A percentile compares a stretch with the other conserved stretches of the same genome.
phyloP scores from a whole-genome alignment of 1,139 yeast species.

The Blastobotrys ciferrii region DNA sequence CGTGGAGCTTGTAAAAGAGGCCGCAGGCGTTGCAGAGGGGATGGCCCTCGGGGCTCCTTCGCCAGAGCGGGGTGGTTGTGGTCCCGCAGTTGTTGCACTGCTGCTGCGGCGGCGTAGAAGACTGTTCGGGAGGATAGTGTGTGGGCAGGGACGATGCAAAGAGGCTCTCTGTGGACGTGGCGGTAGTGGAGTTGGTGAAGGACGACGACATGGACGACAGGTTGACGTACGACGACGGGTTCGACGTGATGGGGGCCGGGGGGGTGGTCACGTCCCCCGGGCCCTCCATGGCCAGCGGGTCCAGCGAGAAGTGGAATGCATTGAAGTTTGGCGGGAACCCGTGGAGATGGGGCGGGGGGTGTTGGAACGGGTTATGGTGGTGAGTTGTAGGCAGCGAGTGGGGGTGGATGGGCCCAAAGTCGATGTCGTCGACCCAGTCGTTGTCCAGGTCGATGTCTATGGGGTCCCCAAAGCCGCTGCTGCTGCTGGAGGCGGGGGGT shows the following conservation, averaged over 20 bases:
- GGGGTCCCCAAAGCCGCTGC: neutral
- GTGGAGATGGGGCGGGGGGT: neutral
- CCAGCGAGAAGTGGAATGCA: conserved; percentile 34
- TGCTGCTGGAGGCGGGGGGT: neutral
- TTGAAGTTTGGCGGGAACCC: neutral
- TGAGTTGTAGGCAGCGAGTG: too few species aligned
- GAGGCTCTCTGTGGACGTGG: neutral
- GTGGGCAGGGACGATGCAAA: conserved; percentile 5
- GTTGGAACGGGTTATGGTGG: too few species aligned
- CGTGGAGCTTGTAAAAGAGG: conserved; percentile 82
- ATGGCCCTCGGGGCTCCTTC: conserved; percentile 88
- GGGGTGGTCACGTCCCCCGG: conserved; percentile 24
- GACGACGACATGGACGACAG: conserved; percentile 2
- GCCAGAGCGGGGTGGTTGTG: conserved; percentile 91
- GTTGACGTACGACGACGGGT: conserved; percentile 2
- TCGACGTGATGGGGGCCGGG: neutral
- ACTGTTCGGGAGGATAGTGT: neutral
- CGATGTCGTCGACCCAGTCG: neutral
- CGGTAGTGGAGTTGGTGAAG: neutral
- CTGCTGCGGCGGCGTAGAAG: neutral
- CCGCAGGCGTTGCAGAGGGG: conserved; percentile 97
- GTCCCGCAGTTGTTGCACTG: conserved; percentile 86
- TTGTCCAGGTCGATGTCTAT: neutral
- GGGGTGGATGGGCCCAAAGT: neutral
- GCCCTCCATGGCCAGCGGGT: conserved; percentile 37